Evolutionary conservation across 2,329 filamentous ascomycete genomes (phyloP), one percentile per base, ranked within the genome.

Genomic region (Colletotrichum musae): DNA sequence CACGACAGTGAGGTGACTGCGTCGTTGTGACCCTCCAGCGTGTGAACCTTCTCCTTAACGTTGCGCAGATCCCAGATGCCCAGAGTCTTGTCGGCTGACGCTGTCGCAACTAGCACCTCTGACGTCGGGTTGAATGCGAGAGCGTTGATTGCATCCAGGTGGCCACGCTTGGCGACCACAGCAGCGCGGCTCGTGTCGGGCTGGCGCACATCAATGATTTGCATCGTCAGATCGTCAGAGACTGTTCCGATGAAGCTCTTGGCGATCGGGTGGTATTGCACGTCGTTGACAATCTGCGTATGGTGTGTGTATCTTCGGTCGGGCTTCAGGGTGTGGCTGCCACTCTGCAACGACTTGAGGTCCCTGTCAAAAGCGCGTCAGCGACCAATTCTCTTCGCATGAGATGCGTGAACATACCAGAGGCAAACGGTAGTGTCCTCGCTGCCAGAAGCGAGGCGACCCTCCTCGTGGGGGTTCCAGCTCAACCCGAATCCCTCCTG

Each of bases 31-130:
- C 93, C 94, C 78, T 97, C 93, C 3, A 98, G 88, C 1, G 92
- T 92, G 84, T 99, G 95, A 3, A 98, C 88, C 82, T 95, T 97
- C 73, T 93, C 89, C 78, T 94, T 95, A 67, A 97, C 88, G 77
- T 97, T 97, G 72, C 96, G 92, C 70, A 99, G 83, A 82, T 99
- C 96, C 94, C 96, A 99, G 64, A 99, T 88, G 12, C 93, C 95
- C 71, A 99, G 93, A 0, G 94, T 96, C 84, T 97, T 97, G 80
- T 99, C 96, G 0, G 94, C 94, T 32, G 95, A 98, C 2, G 94
- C 96, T 0, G 96, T 98, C 10, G 95, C 96, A 47, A 99, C 87
- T 45, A 97, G 87, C 43, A 93, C 93, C 77, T 99, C 95, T n/a
- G 92, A 93, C 39, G 91, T 92, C 0, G 95, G 95, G 77, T 98